Percentiles rank a stretch among this genome's conserved stretches.
Evolutionary conservation across 768 basidiomycete species (phyloP).

Genomic region (Mycena venus): DNA sequence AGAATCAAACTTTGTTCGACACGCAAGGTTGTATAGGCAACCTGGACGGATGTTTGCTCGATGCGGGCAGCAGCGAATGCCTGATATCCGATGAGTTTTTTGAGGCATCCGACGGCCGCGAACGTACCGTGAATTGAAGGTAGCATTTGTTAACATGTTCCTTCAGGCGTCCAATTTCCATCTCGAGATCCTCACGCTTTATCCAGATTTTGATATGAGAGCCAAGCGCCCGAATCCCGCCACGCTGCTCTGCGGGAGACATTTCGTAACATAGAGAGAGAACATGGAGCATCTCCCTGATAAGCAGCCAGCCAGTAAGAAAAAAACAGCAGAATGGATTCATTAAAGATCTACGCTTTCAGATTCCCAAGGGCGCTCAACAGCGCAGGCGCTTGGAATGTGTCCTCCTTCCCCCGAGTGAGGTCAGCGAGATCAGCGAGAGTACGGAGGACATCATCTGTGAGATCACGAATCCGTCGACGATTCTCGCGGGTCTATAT

Average conservation of each 20-base stretch:
- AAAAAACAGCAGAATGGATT: no score
- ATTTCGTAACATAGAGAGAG: background rate
- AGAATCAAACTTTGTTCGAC: no score
- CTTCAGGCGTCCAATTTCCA: background rate
- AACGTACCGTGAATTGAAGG: constrained; percentile 9
- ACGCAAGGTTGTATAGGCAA: no score
- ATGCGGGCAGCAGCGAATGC: constrained; percentile 21
- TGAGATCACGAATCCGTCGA: background rate
- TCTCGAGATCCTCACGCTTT: no score
- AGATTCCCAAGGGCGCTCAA: constrained; percentile 8
- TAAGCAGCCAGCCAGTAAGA: background rate
- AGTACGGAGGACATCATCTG: background rate
- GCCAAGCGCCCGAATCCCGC: no score
- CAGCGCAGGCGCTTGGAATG: background rate
- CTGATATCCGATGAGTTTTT: background rate
- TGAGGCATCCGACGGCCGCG: no score
- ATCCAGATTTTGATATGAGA: no score
- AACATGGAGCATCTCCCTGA: constrained; percentile 17
- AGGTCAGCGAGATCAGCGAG: constrained; percentile 2
- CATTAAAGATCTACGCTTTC: background rate
- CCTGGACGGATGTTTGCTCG: constrained; percentile 13
- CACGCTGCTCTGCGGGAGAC: no score
- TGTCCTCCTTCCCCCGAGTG: background rate
- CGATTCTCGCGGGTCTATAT: constrained; percentile 12
- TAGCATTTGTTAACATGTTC: constrained; percentile 22